Evolutionary conservation across 169 alveolate species (phyloP).

Genomic region (Cardiosporidium cionae): DNA sequence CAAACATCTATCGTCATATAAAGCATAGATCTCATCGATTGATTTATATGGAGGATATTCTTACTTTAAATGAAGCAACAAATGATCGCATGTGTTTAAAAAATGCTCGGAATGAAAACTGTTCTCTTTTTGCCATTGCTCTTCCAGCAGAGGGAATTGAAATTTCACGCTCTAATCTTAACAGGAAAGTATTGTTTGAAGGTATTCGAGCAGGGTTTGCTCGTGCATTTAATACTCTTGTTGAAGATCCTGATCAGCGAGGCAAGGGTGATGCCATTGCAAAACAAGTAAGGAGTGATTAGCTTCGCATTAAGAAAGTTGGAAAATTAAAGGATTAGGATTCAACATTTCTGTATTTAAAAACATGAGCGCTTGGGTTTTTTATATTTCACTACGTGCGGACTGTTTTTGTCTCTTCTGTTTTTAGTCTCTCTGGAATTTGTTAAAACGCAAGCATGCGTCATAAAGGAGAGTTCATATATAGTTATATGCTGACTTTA

Average conservation of each 20-base stretch:
- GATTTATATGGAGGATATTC: constrained; percentile 25
- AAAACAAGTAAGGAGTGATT: background rate
- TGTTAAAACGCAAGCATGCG: too few relatives aligned
- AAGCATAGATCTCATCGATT: constrained; percentile 2
- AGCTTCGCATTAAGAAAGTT: too few relatives aligned
- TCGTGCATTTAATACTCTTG: constrained; percentile 14
- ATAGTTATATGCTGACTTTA: too few relatives aligned
- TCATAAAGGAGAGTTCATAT: too few relatives aligned
- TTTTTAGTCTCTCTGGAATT: too few relatives aligned
- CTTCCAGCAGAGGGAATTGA: constrained; percentile 4
- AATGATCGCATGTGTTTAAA: background rate
- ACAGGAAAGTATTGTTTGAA: background rate
- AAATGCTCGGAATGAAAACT: background rate
- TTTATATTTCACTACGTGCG: too few relatives aligned
- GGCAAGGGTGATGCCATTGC: constrained; percentile 16
- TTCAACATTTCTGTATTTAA: too few relatives aligned
- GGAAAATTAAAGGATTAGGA: too few relatives aligned
- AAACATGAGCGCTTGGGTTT: too few relatives aligned
- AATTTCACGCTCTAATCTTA: background rate
- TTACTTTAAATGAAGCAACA: constrained; percentile 13
- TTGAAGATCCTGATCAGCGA: constrained; percentile 19
- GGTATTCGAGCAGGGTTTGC: constrained; percentile 31
- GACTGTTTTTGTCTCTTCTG: too few relatives aligned
- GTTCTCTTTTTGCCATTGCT: constrained; percentile 12
- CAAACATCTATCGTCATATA: constrained; percentile 14